Evolutionary conservation across 805 yeast genomes (phyloP), one percentile per base, ranked within the genome.

Genomic region (Wickerhamomyces canadensis): DNA sequence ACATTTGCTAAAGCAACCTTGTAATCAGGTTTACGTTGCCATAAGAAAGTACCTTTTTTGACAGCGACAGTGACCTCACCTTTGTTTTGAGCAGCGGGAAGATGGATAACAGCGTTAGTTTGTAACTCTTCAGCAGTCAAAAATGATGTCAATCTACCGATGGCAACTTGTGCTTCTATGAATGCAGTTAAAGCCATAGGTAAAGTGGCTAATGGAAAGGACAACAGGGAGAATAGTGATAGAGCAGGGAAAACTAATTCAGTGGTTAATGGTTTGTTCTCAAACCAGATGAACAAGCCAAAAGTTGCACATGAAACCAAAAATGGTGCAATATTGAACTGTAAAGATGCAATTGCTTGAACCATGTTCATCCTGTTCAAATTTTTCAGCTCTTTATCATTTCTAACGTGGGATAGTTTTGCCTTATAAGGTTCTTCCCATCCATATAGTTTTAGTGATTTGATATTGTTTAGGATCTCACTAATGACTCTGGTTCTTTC

Each of bases 241-340:
- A 87, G 69, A 3, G 97, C 95, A 21, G 96, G 88, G 68, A 91
- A 84, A 6, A 93, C 96, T 44, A 89, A 70, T 49, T 93, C 98
- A 2, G 97, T 84, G 1, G 91, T 74, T 54, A 93, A 72, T 24
- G 95, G 88, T 34, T 60, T 67, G 42, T 65, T 62, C 38, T 78
- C 72, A 25, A 76, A 61, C 37, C 72, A 67, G 18, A 83, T 80
- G 57, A 81, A 94, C 13, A 81, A 69, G 3, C 84, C 95, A 67
- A 93, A 93, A 0, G 98, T 89, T 2, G 85, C 74, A 56, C 94
- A 82, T 34, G 94, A 80, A 22, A 94, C 97, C 47, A 91, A 64
- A 53, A 83, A 84, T 19, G 99, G 98, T 25, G 95, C 84, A 49
- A 85, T 70, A 39, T 75, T 80, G 79, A 94, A 93, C 37, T 85